Base-by-base conservation (phyloP, 2,329 filamentous ascomycete genomes). In the Akanthomyces dipterigenus region DNA sequence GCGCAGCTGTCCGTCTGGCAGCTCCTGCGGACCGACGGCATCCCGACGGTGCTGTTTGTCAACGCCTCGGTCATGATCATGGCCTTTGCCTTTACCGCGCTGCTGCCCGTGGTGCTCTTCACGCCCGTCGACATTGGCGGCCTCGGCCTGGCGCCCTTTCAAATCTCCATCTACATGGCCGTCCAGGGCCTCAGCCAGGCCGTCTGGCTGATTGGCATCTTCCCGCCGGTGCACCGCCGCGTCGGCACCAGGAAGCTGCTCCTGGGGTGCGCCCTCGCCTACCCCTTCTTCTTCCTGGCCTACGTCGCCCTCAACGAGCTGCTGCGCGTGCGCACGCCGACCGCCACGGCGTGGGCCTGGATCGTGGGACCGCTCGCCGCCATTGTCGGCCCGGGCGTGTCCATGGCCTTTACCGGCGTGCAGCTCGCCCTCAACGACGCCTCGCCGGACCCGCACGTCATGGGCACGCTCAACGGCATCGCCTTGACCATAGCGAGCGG, bases 401-500 rank as follows among this genome's bases (percentile, higher is more conserved):
- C 80, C 54, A 91, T 90, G 88, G 78, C 81, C 2, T 89, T 88
- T 69, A 92, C 88, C 0, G 86, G 80, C 1, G 80, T 87, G 1
- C 89, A 93, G 76, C 83, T 93, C 9, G 85, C 85, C 0, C 69
- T 93, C 36, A 93, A 93, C 71, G 88, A 93, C 62, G 83, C 89
- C 2, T 81, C 86, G 0, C 90, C 90, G 0, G 84, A 80, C 11
- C 80, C 84, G 1, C 77, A 78, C 46, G 82, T 85, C 0, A 76
- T 93, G 11, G 89, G 87, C 0, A 91, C 85, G 0, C 75, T 95
- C 31, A 93, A 93, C 66, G 87, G 87, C 16, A 60, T 76, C 3
- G 73, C 74, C 0, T 36, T 93, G 62, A 88, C 88, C 0, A 68
- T 85, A 0, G 73, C 78, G 0, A 86, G 85, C 64, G 86, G 76